Base-by-base conservation (phyloP, 495 filamentous ascomycete species). In the Penicillium verhagenii region DNA sequence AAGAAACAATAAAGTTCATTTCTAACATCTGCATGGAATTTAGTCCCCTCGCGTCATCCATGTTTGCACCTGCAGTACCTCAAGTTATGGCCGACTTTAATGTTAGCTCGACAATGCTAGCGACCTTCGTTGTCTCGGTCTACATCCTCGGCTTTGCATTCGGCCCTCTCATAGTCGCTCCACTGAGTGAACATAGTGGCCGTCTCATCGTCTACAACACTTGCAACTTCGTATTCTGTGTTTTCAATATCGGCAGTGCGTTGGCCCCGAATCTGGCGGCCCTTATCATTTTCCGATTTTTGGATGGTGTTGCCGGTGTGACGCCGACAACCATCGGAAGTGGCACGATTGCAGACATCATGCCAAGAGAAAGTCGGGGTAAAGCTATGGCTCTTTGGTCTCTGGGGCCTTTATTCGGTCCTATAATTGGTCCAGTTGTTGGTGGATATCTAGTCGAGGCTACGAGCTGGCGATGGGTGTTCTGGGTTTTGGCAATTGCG, bases 391-490 rank as follows among this genome's bases (percentile, higher is more conserved):
- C 82, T 3, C 74, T 91, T 23, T 95, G 87, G 83, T 82, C 74
- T 52, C 82, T 92, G 44, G 91, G 89, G 1, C 90, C 91, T 4
- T 76, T 92, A 59, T 91, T 92, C 57, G 90, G 88, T 23, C 85
- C 87, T 9, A 79, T 72, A 13, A 7, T 71, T 47, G 79, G 78
- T 6, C 86, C 82, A 1, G 68, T 90, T 3, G 84, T 92, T 45
- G 90, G 89, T 25, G 90, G 90, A 0, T 91, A 91, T 56, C 79
- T 88, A 2, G 72, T 70, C 29, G 65, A 77, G 51, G 85, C 87
- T 60, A 77, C 91, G n/a, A 88, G 89, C 16, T 96, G 91, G 91
- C 71, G 88, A 44, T 94, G 89, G 89, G 85, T 84, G 14, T 88
- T 86, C 69, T 95, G 91, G 89, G 68, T 86, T 19, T 68, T 85